Evolutionary conservation across 768 basidiomycete genomes (phyloP), one percentile per base, ranked within the genome.

Genomic region (Sarcodon aspratus): DNA sequence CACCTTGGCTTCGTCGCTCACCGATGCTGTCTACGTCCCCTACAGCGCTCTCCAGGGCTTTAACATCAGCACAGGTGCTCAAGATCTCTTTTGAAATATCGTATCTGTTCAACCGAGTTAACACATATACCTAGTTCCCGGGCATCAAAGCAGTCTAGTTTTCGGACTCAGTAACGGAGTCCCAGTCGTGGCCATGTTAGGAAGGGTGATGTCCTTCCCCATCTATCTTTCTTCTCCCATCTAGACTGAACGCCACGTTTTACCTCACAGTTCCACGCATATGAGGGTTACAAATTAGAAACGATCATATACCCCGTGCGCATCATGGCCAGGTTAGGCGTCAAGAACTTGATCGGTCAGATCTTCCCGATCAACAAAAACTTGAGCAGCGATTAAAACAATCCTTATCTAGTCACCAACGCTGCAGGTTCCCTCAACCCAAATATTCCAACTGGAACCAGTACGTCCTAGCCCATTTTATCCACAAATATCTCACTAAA

Each of bases 151-250:
- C 51, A 66, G 74, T 7, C 69, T 94, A 17, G 87, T 88, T 0
- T 93, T 94, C 63, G 91, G 91, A 6, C 62, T 79, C 21, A 69
- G 93, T 57, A 85, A 88, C 1, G 75, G 76, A n/a, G 73, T 85
- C 0, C 85, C 92, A 0, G 90, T 87, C 9, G 87, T 94, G 3
- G 87, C 83, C 9, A 92, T 92, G 85, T 79, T 94, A 32, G 91
- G 91, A 51, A 71, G 92, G 60, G 87, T 88, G 56, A 48, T 15
- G 78, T 63, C 13, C 40, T 13, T 27, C 31, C 9, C 8, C 32
- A 44, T 45, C 11, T 36, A 21, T 9, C 17, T 9, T 32, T 40
- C 13, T 45, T 36, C 37, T 27, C 43, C 46, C 21, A 27, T 33
- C 0, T 27, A 35, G 33, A 21, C 47, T 44, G 47, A n/a, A 46